Evolutionary conservation across 768 basidiomycete species (phyloP), one percentile per base, ranked within the genome.

Genomic region (Nidularia sp.): DNA sequence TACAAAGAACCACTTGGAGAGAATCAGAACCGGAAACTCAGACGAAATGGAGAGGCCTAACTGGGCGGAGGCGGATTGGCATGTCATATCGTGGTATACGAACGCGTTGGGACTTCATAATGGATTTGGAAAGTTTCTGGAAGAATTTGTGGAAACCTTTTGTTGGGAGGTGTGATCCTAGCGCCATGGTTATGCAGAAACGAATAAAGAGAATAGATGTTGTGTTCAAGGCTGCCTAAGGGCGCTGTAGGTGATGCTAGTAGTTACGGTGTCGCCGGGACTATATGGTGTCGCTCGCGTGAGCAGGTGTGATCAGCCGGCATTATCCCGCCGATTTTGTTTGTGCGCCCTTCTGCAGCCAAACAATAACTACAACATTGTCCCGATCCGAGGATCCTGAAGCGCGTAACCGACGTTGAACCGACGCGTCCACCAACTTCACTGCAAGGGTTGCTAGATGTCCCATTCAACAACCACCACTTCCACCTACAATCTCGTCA

Each of bases 101-200:
- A 50, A 89, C 60, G 50, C 70, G 73, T 60, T 88, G 75, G 1
- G 89, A 90, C 45, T 82, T 86, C 88, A 91, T 90, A 53, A 89
- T 63, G 6, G 76, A 70, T 64, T 80, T 88, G 47, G 74, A 74
- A 35, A 74, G 55, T 57, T 66, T 80, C 53, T 72, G 72, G 25
- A 72, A 25, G 32, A 73, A 53, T 60, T 72, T 83, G 47, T 72
- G 64, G 25, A 51, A 55, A 53, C 57, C 53, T 51, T 53, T 61
- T 51, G 48, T 35, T 53, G 46, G 34, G 54, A 33, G 41, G 44
- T 13, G 35, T 54, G 54, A 50, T 47, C 49, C 34, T 42, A 49
- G 44, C n/a, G 39, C 39, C 39, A 41, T 41, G 44, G 44, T 13
- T 25, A 9, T 13, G 25, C 3, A 10, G 15, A 15, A 41, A 15